Evolutionary conservation across 331 rosid genomes (phyloP), one percentile per base, ranked within the genome.

Genomic region (Malus hybrid): DNA sequence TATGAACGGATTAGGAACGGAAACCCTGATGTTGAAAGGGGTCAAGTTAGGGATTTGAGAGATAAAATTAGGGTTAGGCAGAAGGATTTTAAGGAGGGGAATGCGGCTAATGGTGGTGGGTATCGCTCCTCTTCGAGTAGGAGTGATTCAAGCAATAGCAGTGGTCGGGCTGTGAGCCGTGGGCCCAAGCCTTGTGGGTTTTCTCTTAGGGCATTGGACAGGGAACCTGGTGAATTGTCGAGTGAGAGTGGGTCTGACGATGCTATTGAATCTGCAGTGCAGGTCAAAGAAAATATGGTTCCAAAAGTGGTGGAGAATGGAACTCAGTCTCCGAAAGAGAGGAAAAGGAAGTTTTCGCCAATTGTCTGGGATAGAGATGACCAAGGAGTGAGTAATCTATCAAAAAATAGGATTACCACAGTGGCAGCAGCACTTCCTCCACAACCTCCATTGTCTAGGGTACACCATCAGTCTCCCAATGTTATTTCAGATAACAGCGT

Each of bases 201-300:
- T 74, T 73, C 86, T 14, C 80, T 63, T 7, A 88, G 79, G 86
- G 30, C 87, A 3, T 22, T 82, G 66, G 99, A 95, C 64, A 90
- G 81, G 80, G 99, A 95, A 83, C 93, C 97, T 2, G 99, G 99
- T 71, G 99, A 95, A 69, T 89, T 95, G 81, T 92, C 99, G 4
- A 90, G 99, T 75, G 99, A 89, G 88, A 93, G 93, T 32, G 91
- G 92, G n/a, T 92, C 99, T 42, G 99, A 95, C 71, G 99, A 87
- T 77, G 97, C 90, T 81, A 75, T 78, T 84, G 97, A 92, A 70
- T 92, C 90, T 1, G 89, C 79, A 44, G 63, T 81, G 10, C 77
- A 77, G 83, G 68, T 68, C 32, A 87, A 82, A 70, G 86, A 82
- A 22, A 4, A 65, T 10, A 89, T 73, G 80, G 88, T 69, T 78